A percentile compares a stretch with the other conserved stretches of the same genome.
These are phyloP conservation scores for Xylariaceae sp. DNA, from an alignment of 2,329 filamentous ascomycete genomes.

Conservation along the genomic window DNA sequence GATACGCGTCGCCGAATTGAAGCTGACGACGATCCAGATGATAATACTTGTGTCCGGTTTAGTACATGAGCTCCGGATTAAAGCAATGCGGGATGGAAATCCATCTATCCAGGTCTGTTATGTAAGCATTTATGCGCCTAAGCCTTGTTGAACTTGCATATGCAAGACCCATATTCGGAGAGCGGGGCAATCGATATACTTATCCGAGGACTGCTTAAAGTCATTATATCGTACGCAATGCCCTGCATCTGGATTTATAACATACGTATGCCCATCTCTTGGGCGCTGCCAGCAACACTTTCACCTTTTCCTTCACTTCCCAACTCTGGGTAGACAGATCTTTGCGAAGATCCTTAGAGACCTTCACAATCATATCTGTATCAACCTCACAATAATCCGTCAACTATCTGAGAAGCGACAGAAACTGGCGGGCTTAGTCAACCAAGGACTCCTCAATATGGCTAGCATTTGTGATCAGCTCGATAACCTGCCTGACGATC, in stretches of 20 bases:
- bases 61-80: no score
- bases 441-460: constrained; percentile 16
- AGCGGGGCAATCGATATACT: neutral
- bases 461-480: constrained; percentile 24
- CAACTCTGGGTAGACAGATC: neutral
- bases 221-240: neutral
- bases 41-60: no score
- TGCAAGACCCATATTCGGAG: neutral
- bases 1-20: no score
- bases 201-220: neutral
- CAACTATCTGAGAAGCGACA: no score
- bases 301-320: neutral
- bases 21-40: no score
- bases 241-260: neutral
- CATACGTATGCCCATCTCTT: neutral
- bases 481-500: constrained; percentile 19
- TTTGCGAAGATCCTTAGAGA: neutral
- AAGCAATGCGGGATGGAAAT: no score
- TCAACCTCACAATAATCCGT: no score
- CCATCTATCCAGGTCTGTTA: neutral
- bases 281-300: neutral
- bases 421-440: neutral
- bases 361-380: no score
- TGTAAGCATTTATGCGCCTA: neutral
- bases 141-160: neutral